Conservation (phyloP, 768 basidiomycete species). For the Mycena maculata region DNA sequence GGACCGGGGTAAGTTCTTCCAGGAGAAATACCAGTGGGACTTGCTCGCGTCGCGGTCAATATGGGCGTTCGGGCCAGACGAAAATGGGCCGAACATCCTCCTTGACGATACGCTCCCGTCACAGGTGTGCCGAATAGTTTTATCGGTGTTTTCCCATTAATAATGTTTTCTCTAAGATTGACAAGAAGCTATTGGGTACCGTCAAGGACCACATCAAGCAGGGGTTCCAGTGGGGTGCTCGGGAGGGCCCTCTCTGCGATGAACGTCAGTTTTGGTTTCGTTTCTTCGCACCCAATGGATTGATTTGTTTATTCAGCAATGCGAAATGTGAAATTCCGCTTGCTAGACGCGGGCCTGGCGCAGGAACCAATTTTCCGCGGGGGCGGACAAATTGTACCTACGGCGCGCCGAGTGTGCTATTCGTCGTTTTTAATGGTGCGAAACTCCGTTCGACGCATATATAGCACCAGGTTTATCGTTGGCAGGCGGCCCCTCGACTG, state of each 20-base stretch:
- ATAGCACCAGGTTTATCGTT: slow-evolving; percentile 11
- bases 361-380: slow-evolving; percentile 98
- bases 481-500: slow-evolving; percentile 89
- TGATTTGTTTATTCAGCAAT: slow-evolving; percentile 73
- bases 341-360: slow-evolving; percentile 92
- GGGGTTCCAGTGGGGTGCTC: slow-evolving; percentile 99
- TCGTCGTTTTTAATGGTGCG: slow-evolving; percentile 98
- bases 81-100: slow-evolving; percentile 92
- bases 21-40: slow-evolving; percentile 99
- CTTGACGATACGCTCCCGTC: slow-evolving; percentile 97
- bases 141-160: slow-evolving; percentile 12
- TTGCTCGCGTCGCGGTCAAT: slow-evolving; percentile 96
- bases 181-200: slow-evolving; percentile 90
- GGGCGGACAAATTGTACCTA: slow-evolving; percentile 98
- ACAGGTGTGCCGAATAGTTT: slow-evolving; percentile 63
- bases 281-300: not conserved
- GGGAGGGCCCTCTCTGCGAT: slow-evolving; percentile 97
- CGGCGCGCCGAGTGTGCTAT: slow-evolving; percentile 98
- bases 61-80: slow-evolving; percentile 99
- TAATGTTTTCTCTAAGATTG: slow-evolving; percentile 63
- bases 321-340: slow-evolving; percentile 97
- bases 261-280: slow-evolving; percentile 79
- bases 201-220: slow-evolving; percentile 98
- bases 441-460: slow-evolving; percentile 25
- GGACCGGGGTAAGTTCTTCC: slow-evolving; percentile 95